phyloP scores from a whole-genome alignment of 1,284 basidiomycete genomes.

The Ustilago shanxiensis region DNA sequence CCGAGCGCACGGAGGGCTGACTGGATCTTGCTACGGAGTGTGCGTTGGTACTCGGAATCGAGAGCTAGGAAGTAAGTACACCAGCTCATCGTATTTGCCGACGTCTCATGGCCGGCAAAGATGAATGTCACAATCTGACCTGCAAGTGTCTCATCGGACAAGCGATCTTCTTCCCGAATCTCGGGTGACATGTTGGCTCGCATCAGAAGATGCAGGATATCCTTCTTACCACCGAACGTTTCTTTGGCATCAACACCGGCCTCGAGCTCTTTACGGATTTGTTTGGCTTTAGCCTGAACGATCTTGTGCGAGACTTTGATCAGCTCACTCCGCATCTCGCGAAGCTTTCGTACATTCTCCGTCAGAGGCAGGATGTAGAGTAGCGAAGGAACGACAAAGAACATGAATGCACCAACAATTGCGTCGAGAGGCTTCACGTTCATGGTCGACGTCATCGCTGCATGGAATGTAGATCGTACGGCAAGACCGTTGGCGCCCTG shows the following conservation, averaged over 20 bases:
- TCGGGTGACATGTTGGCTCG: conserved; percentile 55
- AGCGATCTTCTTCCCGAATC: conserved; percentile 38
- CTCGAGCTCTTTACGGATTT: conserved; percentile 49
- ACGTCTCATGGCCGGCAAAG: conserved; percentile 68
- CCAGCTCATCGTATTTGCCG: conserved; percentile 60
- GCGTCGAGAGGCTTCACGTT: conserved; percentile 46
- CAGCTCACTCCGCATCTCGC: conserved; percentile 49
- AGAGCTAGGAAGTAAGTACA: conserved; percentile 57
- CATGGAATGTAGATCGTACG: conserved; percentile 46
- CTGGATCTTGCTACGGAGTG: conserved; percentile 52
- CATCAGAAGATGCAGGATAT: conserved; percentile 53
- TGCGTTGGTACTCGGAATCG: conserved; percentile 47
- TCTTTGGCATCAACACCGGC: conserved; percentile 47
- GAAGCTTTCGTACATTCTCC: conserved; percentile 45
- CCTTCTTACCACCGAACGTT: conserved; percentile 51
- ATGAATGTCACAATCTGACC: conserved; percentile 64
- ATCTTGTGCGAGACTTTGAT: conserved; percentile 48
- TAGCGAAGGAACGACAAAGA: conserved; percentile 49
- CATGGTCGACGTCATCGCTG: conserved; percentile 54
- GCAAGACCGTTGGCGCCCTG: conserved; percentile 51
- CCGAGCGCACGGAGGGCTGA: conserved; percentile 23
- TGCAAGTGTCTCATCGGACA: conserved; percentile 53
- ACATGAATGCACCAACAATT: conserved; percentile 50
- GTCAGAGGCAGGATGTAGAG: conserved; percentile 50
- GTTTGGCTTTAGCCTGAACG: conserved; percentile 37